Evolutionary conservation across 169 alveolate genomes (phyloP).

Genomic region (Cryptosporidium andersoni): DNA sequence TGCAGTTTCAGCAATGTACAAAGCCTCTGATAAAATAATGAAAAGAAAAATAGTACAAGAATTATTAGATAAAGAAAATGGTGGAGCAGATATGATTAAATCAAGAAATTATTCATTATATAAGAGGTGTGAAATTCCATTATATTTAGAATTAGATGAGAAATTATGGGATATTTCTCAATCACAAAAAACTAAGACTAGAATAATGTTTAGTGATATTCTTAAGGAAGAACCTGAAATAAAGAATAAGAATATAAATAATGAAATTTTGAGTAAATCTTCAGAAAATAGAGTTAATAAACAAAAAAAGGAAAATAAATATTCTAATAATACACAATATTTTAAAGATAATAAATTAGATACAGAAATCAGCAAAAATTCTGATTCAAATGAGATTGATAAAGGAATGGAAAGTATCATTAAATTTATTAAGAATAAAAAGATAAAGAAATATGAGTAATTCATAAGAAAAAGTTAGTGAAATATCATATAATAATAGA

Average conservation of each 20-base stretch:
- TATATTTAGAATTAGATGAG: conserved; percentile 18
- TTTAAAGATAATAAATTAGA: neutral
- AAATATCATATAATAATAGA: neutral
- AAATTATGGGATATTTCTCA: conserved; percentile 20
- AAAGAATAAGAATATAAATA: neutral
- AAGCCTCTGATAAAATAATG: conserved; percentile 46
- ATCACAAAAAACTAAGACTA: conserved; percentile 19
- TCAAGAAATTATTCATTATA: conserved; percentile 35
- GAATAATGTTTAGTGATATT: conserved; percentile 35
- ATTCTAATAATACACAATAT: neutral
- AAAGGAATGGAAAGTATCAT: conserved; percentile 13
- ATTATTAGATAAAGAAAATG: conserved; percentile 43
- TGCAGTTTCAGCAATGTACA: conserved; percentile 56
- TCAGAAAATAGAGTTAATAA: too few relatives aligned
- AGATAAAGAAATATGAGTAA: too few relatives aligned
- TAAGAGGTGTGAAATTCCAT: conserved; percentile 34
- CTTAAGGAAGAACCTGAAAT: conserved; percentile 21
- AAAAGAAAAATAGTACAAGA: conserved; percentile 45
- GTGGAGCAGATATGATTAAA: conserved; percentile 46
- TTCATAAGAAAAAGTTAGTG: neutral
- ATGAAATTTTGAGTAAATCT: neutral
- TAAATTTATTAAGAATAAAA: conserved; percentile 6
- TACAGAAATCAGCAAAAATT: too few relatives aligned
- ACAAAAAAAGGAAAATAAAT: conserved; percentile 8
- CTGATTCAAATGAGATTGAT: neutral